Evolutionary conservation across 495 filamentous ascomycete genomes (phyloP).

Genomic region (Bryoglossum gracile): DNA sequence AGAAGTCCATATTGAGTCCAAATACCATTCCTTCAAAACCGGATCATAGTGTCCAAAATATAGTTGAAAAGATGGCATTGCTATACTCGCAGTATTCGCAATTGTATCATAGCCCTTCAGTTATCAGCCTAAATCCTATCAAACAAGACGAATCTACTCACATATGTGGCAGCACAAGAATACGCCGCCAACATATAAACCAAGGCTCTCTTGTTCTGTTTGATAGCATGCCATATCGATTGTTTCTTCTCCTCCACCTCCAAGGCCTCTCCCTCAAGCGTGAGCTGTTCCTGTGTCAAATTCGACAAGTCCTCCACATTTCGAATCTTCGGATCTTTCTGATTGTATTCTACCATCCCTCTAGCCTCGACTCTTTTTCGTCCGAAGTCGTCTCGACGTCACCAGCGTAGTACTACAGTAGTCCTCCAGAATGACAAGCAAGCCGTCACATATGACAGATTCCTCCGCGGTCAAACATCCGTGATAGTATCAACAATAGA

Average conservation of each 20-base stretch:
- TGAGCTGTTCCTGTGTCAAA: constrained; percentile 3
- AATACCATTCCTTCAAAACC: constrained; percentile 10
- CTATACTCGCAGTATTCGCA: constrained; percentile 23
- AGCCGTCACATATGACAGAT: too few relatives aligned
- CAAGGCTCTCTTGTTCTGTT: neutral
- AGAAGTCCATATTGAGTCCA: constrained; percentile 28
- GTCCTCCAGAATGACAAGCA: too few relatives aligned
- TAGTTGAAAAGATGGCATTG: constrained; percentile 26
- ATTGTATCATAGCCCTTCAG: constrained; percentile 24
- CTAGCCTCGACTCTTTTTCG: too few relatives aligned
- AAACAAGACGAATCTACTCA: too few relatives aligned
- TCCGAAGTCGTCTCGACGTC: too few relatives aligned
- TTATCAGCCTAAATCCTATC: too few relatives aligned
- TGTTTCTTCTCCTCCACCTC: constrained; percentile 7
- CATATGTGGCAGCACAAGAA: constrained; percentile 14
- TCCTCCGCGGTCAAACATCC: too few relatives aligned
- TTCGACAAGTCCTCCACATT: neutral
- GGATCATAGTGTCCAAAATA: constrained; percentile 24
- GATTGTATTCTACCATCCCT: too few relatives aligned
- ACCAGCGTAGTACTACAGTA: too few relatives aligned
- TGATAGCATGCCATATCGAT: constrained; percentile 10
- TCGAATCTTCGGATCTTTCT: too few relatives aligned
- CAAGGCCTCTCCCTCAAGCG: constrained; percentile 7
- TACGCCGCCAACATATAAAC: constrained; percentile 15
- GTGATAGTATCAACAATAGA: too few relatives aligned